Evolutionary conservation across 768 basidiomycete genomes (phyloP).

Genomic region (Harrya chromipes): DNA sequence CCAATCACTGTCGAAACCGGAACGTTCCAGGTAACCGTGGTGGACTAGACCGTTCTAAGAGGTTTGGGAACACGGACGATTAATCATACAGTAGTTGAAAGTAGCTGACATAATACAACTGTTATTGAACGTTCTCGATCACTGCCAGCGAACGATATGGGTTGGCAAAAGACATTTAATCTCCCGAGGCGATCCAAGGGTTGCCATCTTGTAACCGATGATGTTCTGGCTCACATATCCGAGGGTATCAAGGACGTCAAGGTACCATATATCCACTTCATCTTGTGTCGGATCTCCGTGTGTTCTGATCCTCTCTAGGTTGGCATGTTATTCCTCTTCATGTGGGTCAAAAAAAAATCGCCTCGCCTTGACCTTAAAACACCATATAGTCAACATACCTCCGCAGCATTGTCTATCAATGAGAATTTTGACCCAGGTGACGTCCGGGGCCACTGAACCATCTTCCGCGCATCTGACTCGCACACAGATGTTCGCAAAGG

Average conservation of each 20-base stretch:
- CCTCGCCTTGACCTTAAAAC: slow-evolving; percentile 6
- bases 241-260: slow-evolving; percentile 67
- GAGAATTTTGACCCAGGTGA: slow-evolving; percentile 85
- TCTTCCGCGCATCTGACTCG: slow-evolving; percentile 7
- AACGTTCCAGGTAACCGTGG: slow-evolving; percentile 92
- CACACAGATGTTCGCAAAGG: slow-evolving; percentile 43
- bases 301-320: slow-evolving; percentile 41
- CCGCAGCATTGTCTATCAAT: slow-evolving; percentile 77
- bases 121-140: not conserved
- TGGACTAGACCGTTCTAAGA: slow-evolving; percentile 57
- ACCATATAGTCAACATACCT: slow-evolving; percentile 66
- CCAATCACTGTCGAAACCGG: slow-evolving; percentile 87
- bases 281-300: not conserved
- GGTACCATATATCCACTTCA: slow-evolving; percentile 34
- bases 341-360: slow-evolving; percentile 44
- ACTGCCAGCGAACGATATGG: slow-evolving; percentile 48
- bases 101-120: slow-evolving; percentile 1
- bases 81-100: slow-evolving; percentile 2
- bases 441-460: not conserved
- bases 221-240: slow-evolving; percentile 62
- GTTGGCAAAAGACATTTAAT: slow-evolving; percentile 86
- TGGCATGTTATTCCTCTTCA: slow-evolving; percentile 88
- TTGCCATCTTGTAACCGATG: slow-evolving; percentile 82
- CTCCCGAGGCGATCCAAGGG: slow-evolving; percentile 54
- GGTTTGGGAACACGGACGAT: slow-evolving; percentile 30